These are phyloP conservation scores for Dendrothele bispora DNA, from an alignment of 768 basidiomycete genomes.

Conservation along the genomic window DNA sequence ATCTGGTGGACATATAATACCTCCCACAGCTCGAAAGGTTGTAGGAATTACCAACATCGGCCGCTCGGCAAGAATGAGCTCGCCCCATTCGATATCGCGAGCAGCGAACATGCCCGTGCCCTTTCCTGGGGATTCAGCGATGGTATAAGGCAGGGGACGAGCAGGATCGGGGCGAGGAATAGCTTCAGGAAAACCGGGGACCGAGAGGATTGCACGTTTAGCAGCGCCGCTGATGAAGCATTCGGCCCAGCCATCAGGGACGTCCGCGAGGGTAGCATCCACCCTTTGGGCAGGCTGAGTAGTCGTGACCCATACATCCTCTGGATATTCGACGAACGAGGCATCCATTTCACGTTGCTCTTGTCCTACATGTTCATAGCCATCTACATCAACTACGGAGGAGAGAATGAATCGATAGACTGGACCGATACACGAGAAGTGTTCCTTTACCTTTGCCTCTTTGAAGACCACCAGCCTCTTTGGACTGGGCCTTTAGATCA, in stretches of 20 bases:
- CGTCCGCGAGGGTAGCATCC: not conserved
- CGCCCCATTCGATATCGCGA: slow-evolving; percentile 24
- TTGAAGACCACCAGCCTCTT: not conserved
- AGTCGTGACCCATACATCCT: slow-evolving; percentile 18
- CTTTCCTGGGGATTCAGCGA: slow-evolving; percentile 14
- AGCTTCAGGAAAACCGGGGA: slow-evolving; percentile 2
- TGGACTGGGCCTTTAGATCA: not conserved
- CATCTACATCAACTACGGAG: not conserved
- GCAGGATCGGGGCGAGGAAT: not conserved
- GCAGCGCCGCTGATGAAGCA: slow-evolving; percentile 1
- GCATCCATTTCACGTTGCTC: slow-evolving; percentile 31
- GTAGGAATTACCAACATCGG: slow-evolving; percentile 30
- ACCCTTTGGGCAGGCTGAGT: slow-evolving; percentile 1
- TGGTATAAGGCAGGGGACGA: not conserved
- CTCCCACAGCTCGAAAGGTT: not conserved
- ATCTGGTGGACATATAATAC: not conserved
- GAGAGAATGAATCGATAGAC: not conserved
- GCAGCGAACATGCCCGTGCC: slow-evolving; percentile 32
- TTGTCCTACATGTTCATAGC: not conserved
- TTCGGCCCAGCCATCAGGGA: slow-evolving; percentile 9
- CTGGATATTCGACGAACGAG: slow-evolving; percentile 26
- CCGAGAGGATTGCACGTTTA: slow-evolving; percentile 1
- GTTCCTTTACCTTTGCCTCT: not conserved
- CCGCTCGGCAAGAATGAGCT: slow-evolving; percentile 36
- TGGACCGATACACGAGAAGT: not conserved